Evolutionary conservation across 176 grass and related monocot species (phyloP).

Genomic region (Dendrocalamus sinicus): DNA sequence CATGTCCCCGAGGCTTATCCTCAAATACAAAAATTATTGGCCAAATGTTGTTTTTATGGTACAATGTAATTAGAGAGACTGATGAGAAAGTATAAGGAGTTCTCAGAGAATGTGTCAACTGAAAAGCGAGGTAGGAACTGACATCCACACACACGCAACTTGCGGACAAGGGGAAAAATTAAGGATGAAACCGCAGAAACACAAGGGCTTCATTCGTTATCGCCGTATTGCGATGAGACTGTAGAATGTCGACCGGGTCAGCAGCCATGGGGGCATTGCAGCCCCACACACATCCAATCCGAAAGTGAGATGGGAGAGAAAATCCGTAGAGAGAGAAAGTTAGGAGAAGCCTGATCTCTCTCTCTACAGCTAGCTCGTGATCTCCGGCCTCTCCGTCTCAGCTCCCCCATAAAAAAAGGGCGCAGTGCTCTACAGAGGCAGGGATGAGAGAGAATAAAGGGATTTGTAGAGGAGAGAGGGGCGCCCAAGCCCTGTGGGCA

Average conservation of each 20-base stretch:
- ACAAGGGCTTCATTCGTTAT: background rate
- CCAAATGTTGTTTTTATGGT: background rate
- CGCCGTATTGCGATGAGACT: constrained; percentile 17
- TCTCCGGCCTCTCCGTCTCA: constrained; percentile 14
- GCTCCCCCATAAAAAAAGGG: constrained; percentile 60
- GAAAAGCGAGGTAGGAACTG: background rate
- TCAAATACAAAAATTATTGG: background rate
- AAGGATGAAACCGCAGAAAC: background rate
- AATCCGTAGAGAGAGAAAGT: background rate
- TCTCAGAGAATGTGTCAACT: background rate
- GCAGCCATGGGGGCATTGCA: background rate
- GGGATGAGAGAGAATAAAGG: background rate
- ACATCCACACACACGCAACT: background rate
- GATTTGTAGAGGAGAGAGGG: background rate
- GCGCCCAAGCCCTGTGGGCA: constrained; percentile 57
- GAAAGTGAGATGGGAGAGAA: constrained; percentile 40
- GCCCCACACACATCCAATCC: constrained; percentile 53
- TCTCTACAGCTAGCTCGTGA: constrained; percentile 22
- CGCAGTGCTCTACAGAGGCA: constrained; percentile 50
- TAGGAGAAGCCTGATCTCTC: constrained; percentile 22
- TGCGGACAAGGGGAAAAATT: background rate
- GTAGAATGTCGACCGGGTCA: constrained; percentile 10
- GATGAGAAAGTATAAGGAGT: background rate
- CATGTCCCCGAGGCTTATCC: background rate
- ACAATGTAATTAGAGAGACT: background rate